phyloP scores from a whole-genome alignment of 805 yeast genomes.

The Candida ascalaphidarum region DNA sequence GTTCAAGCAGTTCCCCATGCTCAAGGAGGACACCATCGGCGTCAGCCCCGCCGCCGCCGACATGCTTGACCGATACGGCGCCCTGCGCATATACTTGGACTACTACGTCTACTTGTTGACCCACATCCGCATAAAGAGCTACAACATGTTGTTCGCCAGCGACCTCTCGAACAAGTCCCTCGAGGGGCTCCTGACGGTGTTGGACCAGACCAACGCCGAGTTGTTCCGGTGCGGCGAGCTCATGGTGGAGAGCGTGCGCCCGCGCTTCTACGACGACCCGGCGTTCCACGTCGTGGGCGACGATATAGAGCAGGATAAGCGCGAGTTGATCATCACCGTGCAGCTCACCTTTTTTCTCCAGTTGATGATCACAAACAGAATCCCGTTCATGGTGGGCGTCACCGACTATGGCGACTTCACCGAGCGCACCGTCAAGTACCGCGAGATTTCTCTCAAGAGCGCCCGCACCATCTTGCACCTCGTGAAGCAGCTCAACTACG shows the following conservation, averaged over 20 bases:
- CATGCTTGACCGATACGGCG: not conserved
- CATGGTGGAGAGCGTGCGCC: constrained; percentile 12
- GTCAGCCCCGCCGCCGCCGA: not conserved
- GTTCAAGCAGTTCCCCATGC: no score
- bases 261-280: constrained; percentile 22
- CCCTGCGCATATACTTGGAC: not conserved
- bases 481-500: constrained; percentile 12
- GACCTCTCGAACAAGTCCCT: constrained; percentile 13
- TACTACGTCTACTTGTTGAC: constrained; percentile 7
- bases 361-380: constrained; percentile 26
- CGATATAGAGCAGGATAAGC: constrained; percentile 4
- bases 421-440: constrained; percentile 11
- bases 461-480: constrained; percentile 28
- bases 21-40: not conserved
- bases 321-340: constrained; percentile 7
- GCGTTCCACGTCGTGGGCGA: not conserved
- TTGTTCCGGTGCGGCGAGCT: constrained; percentile 15
- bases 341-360: constrained; percentile 27
- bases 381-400: constrained; percentile 7
- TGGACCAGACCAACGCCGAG: constrained; percentile 13
- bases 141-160: constrained; percentile 24
- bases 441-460: constrained; percentile 22
- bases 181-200: constrained; percentile 10
- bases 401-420: constrained; percentile 6
- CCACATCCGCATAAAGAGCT: constrained; percentile 21